Evolutionary conservation across 495 filamentous ascomycete species (phyloP).

Genomic region (Neurospora sp.): DNA sequence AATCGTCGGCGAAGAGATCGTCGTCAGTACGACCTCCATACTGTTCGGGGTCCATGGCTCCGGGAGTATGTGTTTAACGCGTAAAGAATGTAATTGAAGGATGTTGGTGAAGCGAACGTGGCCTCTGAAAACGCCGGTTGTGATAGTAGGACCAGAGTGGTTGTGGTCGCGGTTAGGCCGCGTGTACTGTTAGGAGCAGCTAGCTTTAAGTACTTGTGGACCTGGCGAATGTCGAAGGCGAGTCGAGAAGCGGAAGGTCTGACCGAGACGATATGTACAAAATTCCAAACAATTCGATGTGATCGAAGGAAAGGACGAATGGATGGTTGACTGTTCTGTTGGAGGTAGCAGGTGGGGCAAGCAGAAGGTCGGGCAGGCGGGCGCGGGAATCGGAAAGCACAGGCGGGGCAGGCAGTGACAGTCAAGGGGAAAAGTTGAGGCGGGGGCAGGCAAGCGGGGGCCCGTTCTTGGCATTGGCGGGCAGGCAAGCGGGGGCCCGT

Average conservation of each 20-base stretch:
- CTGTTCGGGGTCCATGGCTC: conserved; percentile 28
- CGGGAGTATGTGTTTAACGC: neutral
- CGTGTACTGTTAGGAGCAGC: neutral
- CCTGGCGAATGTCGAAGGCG: neutral
- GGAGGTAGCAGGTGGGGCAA: neutral
- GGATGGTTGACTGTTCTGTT: neutral
- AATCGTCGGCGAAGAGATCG: conserved; percentile 42
- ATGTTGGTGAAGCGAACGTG: neutral
- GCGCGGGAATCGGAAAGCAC: neutral
- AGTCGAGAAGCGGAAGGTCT: neutral
- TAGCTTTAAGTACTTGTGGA: neutral
- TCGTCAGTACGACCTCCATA: conserved; percentile 42
- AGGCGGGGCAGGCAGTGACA: neutral
- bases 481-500: neutral
- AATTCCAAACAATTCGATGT: neutral
- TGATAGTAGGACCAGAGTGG: neutral
- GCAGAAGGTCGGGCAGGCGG: neutral
- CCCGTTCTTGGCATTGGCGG: neutral
- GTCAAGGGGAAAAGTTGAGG: neutral
- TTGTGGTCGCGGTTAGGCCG: neutral
- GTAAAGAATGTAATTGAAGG: neutral
- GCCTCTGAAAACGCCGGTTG: neutral
- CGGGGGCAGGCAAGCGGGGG: neutral
- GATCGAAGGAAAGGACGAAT: neutral
- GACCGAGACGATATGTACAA: neutral